Base-by-base conservation (phyloP, 768 basidiomycete species). In the Cystofilobasidium macerans region DNA sequence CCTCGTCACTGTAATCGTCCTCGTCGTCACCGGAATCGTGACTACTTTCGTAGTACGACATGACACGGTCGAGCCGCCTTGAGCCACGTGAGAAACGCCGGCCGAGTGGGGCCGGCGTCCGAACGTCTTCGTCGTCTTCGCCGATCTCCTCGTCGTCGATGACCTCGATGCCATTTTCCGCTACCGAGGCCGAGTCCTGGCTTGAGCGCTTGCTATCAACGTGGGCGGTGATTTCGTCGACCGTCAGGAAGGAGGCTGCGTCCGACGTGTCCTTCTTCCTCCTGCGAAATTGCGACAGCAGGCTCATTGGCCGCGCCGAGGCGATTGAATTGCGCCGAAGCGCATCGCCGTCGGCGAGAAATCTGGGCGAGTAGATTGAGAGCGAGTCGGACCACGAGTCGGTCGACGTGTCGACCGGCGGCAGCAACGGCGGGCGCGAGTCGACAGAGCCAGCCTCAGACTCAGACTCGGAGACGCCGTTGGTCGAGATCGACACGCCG, bases 221-320 rank as follows among this genome's bases (percentile, higher is more conserved):
- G 72, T 94, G 88, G 13, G 90, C 92, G 0, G 95, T 97, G 72
- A 99, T 95, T 77, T 99, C 91, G 72, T 99, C 94, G 28, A 99
- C 89, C 0, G 94, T 99, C 76, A 97, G 81, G 71, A 97, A 77
- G 70, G 88, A 91, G 5, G 89, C 89, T 11, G 90, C 89, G 72
- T 94, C 91, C 0, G 87, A 88, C 43, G 82, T 80, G 71, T 95
- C 90, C 26, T 87, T 84, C 74, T 85, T 88, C 75, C n/a, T n/a
- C n/a, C 84, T 87, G 67, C 88, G 65, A 22, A 75, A 51, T 60
- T 72, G 75, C 38, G 72, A 72, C 22, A 74, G 62, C 60, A 72
- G 71, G 73, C 88, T 90, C 79, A 85, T 81, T 6, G 89, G 84
- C 70, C 82, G 83, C 7, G 67, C 72, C 0, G 71, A 74, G 20